Evolutionary conservation across 208 protist genomes (phyloP), one percentile per base, ranked within the genome.

Genomic region (Leishmania tropica): DNA sequence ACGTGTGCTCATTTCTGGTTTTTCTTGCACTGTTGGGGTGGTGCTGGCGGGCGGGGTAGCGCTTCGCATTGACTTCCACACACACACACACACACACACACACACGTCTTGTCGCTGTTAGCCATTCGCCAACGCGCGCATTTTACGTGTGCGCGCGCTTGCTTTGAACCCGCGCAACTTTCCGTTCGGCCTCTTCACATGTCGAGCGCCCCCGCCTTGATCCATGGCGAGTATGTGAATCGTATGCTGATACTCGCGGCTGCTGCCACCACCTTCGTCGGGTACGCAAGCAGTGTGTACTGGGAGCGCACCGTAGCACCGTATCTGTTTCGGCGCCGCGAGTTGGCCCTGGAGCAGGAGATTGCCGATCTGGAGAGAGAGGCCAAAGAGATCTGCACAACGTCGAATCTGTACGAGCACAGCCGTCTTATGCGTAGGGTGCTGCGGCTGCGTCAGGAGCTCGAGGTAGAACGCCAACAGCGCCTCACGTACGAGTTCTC

Each of bases 231-330:
- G 67, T 77, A 77, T 51, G 75, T 80, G 45, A 76, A 86, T 64
- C 71, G 54, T 24, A 65, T 80, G 72, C 58, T 86, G 17, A 48
- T 62, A 17, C 42, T 86, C 28, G 47, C 74, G 2, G 56, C 80
- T 4, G 79, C 58, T 65, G 56, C 53, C 28, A 47, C 83, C 15
- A 87, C 83, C 60, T 72, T 84, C 40, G 31, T 90, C 31, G 88
- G 88, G 28, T 90, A 90, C 73, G 54, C 87, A 0, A n/a, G 56
- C 47, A 90, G 85, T 77, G 58, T 83, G 3, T 77, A 78, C 56
- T 96, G 93, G 91, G 83, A 87, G 42, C 72, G 74, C 45, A 48
- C 19, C 1, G 72, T 90, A 19, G 88, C 85, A 7, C 87, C 88
- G 10, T 76, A 35, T 7, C 47, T 94, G 17, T 89, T 94, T 70